phyloP scores from a whole-genome alignment of 2,329 filamentous ascomycete genomes.

The Cladosporium colombiae region DNA sequence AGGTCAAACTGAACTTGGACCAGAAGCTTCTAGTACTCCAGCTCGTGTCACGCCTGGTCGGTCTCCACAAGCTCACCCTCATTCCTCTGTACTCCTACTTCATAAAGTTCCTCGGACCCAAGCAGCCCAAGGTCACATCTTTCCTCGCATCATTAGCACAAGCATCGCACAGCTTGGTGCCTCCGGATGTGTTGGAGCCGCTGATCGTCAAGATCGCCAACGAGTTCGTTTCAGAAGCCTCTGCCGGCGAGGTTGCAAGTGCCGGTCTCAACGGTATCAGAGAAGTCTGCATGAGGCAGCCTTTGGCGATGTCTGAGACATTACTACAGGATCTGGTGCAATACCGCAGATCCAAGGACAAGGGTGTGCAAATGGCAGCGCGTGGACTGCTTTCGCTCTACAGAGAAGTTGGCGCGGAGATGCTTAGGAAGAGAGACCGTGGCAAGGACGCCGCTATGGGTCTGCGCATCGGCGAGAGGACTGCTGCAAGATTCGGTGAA shows the following conservation, averaged over 20 bases:
- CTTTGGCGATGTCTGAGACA: slow-evolving; percentile 93
- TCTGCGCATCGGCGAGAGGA: slow-evolving; percentile 71
- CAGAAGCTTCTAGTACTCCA: slow-evolving; percentile 89
- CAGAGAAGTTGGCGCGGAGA: slow-evolving; percentile 83
- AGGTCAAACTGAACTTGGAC: slow-evolving; percentile 81
- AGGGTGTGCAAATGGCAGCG: slow-evolving; percentile 98
- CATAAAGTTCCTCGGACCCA: slow-evolving; percentile 81
- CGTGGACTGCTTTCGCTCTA: slow-evolving; percentile 89
- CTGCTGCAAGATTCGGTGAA: slow-evolving; percentile 79
- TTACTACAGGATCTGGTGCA: slow-evolving; percentile 93
- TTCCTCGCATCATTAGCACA: slow-evolving; percentile 92
- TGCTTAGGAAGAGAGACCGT: slow-evolving; percentile 85
- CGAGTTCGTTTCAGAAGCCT: slow-evolving; percentile 94
- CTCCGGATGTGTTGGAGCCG: slow-evolving; percentile 88
- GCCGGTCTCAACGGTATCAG: slow-evolving; percentile 93
- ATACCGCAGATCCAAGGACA: slow-evolving; percentile 97
- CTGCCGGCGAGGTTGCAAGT: slow-evolving; percentile 84
- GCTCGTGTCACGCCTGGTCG: slow-evolving; percentile 85
- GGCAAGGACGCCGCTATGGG: slow-evolving; percentile 89
- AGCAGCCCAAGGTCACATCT: slow-evolving; percentile 86
- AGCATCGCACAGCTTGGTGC: slow-evolving; percentile 85
- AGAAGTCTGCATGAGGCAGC: slow-evolving; percentile 89
- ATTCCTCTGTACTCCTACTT: slow-evolving; percentile 95
- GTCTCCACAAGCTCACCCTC: slow-evolving; percentile 87
- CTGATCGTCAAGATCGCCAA: slow-evolving; percentile 94